Evolutionary conservation across 1,139 yeast species (phyloP).

Genomic region (Kodamaea plutei): DNA sequence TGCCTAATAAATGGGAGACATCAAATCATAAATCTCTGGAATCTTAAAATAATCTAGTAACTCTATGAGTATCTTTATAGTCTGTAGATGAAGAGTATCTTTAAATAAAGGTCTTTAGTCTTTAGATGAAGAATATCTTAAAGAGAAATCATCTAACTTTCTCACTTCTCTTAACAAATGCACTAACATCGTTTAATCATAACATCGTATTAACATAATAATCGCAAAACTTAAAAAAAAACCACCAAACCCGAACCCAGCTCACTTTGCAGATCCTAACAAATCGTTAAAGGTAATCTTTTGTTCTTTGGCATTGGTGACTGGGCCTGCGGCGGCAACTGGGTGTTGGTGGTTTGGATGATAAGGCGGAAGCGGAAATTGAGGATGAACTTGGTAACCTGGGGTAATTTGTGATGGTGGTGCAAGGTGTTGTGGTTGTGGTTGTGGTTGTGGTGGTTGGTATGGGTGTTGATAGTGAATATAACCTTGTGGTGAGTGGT

Average conservation of each 20-base stretch:
- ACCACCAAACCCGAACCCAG: neutral
- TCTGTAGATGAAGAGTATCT: no score
- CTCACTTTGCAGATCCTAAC: conserved; percentile 32
- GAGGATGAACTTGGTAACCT: conserved; percentile 3
- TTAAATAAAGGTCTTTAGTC: no score
- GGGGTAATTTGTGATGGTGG: no score
- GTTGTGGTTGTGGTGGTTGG: conserved; percentile 8
- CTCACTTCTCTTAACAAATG: no score
- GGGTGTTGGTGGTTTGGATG: conserved; percentile 9
- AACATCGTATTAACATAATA: neutral
- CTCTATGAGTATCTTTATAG: no score
- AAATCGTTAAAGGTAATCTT: conserved; percentile 41
- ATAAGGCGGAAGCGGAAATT: conserved; percentile 6
- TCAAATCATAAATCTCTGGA: no score
- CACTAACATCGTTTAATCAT: no score
- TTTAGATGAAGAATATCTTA: no score
- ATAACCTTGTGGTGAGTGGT: conserved; percentile 30
- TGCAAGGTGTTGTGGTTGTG: conserved; percentile 5
- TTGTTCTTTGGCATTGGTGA: conserved; percentile 23
- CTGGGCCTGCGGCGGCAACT: conserved; percentile 6
- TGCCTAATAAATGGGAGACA: no score
- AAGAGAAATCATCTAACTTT: no score
- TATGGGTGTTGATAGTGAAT: conserved; percentile 22
- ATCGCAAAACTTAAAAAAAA: neutral
- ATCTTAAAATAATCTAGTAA: no score